A percentile compares a stretch with the other conserved stretches of the same genome.
Conservation (phyloP, 2,329 filamentous ascomycete species). For the Sporothrix pseudoabietina region DNA sequence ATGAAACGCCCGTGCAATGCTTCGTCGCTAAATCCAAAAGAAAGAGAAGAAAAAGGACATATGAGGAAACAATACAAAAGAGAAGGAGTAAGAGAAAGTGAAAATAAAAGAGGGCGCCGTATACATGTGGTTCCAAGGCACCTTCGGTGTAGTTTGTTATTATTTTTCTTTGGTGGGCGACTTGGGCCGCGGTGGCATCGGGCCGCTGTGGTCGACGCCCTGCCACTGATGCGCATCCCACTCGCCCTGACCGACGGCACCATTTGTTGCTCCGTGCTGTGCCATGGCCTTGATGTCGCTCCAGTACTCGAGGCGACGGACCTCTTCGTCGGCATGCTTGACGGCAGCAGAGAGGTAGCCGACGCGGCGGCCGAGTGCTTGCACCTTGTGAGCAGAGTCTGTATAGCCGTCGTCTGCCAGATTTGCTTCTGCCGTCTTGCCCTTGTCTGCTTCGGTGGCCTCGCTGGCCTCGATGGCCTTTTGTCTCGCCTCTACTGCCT, state of each 20-base stretch:
- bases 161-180: not conserved
- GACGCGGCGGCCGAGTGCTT: slow-evolving; percentile 48
- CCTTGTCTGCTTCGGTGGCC: slow-evolving; percentile 33
- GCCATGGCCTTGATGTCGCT: slow-evolving; percentile 76
- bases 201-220: slow-evolving; percentile 58
- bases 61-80: not conserved
- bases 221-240: slow-evolving; percentile 51
- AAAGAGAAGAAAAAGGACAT: not conserved
- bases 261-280: slow-evolving; percentile 51
- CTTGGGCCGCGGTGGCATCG: slow-evolving; percentile 42
- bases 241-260: slow-evolving; percentile 49
- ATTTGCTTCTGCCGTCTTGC: not conserved
- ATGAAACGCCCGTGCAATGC: slow-evolving; percentile 18
- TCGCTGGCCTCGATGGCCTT: slow-evolving; percentile 24
- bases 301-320: slow-evolving; percentile 83
- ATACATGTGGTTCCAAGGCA: not conserved
- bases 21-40: slow-evolving; percentile 12
- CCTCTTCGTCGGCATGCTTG: slow-evolving; percentile 75
- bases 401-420: not conserved
- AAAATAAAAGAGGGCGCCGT: not conserved
- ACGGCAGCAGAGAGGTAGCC: slow-evolving; percentile 74
- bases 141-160: not conserved
- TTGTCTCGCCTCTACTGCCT: slow-evolving; percentile 43
- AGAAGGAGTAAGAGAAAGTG: not conserved
- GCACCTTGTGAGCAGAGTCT: not conserved